Conservation (phyloP, 73 alveolate species). For the Paraurostyla sp. region DNA sequence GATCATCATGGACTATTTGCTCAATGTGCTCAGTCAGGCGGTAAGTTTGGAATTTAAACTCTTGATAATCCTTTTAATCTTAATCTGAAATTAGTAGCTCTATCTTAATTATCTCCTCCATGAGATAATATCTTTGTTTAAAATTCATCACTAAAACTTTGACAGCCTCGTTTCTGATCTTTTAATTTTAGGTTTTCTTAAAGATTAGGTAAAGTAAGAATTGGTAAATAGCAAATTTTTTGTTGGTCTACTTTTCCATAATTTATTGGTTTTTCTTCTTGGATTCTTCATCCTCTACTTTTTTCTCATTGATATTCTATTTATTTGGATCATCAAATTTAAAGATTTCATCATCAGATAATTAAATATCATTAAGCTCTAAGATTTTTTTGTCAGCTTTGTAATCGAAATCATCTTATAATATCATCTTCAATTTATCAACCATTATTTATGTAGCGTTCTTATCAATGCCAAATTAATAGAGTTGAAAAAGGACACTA, state of each 20-base stretch:
- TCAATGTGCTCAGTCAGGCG: constrained; percentile 22
- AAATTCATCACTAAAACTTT: constrained; percentile 53
- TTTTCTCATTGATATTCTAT: constrained; percentile 13
- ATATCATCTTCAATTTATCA: background rate
- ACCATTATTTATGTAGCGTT: constrained; percentile 12
- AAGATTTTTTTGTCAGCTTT: background rate
- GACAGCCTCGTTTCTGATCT: constrained; percentile 38
- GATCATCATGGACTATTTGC: constrained; percentile 62
- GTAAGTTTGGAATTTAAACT: constrained; percentile 39
- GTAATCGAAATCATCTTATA: background rate
- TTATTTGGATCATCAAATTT: constrained; percentile 12
- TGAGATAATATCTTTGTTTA: constrained; percentile 39
- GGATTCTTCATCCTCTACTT: constrained; percentile 1
- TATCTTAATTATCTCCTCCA: constrained; percentile 55
- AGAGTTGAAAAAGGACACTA: constrained; percentile 32
- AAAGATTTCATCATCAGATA: background rate
- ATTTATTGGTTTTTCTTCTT: constrained; percentile 17
- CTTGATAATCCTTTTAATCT: constrained; percentile 39
- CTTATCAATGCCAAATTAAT: constrained; percentile 44
- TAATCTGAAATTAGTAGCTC: constrained; percentile 50
- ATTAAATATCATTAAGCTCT: background rate
- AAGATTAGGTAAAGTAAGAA: constrained; percentile 52
- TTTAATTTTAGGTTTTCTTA: background rate
- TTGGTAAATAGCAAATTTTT: constrained; percentile 43
- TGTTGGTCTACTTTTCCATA: background rate